Evolutionary conservation across 805 yeast genomes (phyloP), one percentile per base, ranked within the genome.

Genomic region (Lachancea waltii): DNA sequence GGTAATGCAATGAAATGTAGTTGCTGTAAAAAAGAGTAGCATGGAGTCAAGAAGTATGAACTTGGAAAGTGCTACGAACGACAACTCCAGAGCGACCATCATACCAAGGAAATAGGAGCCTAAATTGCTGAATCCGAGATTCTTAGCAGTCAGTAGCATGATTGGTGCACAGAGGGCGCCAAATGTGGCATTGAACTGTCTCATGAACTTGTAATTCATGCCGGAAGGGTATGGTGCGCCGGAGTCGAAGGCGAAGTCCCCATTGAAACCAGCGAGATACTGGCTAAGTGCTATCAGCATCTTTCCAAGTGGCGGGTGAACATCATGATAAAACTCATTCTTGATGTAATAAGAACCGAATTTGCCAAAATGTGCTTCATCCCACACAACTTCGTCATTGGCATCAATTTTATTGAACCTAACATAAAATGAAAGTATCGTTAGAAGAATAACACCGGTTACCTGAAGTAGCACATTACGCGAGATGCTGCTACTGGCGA

Each of bases 281-380:
- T 95, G 97, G 30, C 89, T 79, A 28, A 85, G 68, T 0, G 95
- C 97, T 42, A 86, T 85, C 43, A 92, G 70, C 82, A 90, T 81
- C 63, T 90, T 90, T 16, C 97, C 97, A 51, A 90, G 68, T 1
- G 98, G 98, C 34, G 98, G 98, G 63, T 90, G 98, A 23, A 90
- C 96, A 63, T 90, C 98, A 58, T 85, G 94, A 62, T 89, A 90
- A 58, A 84, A 86, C 53, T 85, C 95, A 50, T 85, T 92, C 51
- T 75, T 79, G 45, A 90, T 68, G 62, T 90, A 90, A 60, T 85
- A 81, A 9, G 95, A 81, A 22, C 97, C 97, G 60, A 90, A 90
- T 60, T 90, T 92, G 36, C 97, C 98, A 62, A 90, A 90, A 67
- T 89, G 96, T 28, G 96, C 97, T 60, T 87, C 97, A 64, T 87